A percentile compares a stretch with the other conserved stretches of the same genome.
phyloP scores from a whole-genome alignment of 176 grass and related monocot species.

The Eragrostis nindensis region DNA sequence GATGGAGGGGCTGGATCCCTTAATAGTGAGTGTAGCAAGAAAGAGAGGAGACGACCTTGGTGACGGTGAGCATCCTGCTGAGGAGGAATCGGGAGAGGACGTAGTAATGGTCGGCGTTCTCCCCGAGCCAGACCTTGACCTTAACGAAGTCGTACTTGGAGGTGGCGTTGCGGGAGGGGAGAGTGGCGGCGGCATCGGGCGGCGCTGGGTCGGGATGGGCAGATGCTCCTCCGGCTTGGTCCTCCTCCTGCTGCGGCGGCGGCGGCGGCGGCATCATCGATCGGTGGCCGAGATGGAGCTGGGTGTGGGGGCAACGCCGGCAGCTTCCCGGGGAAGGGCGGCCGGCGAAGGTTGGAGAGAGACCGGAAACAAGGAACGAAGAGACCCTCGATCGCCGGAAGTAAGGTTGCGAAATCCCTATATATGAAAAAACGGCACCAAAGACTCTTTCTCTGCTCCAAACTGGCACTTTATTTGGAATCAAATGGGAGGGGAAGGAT shows the following conservation, averaged over 20 bases:
- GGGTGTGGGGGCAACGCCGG: too few relatives aligned
- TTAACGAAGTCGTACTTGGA: constrained; percentile 99
- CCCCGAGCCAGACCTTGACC: constrained; percentile 97
- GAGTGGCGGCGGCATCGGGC: constrained; percentile 24
- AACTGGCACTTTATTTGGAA: too few relatives aligned
- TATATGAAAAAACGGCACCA: too few relatives aligned
- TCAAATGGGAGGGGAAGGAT: too few relatives aligned
- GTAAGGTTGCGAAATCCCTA: too few relatives aligned
- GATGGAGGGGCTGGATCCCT: too few relatives aligned
- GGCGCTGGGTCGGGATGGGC: constrained; percentile 17
- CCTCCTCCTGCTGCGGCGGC: constrained; percentile 28
- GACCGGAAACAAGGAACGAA: too few relatives aligned
- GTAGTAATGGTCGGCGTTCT: constrained; percentile 99
- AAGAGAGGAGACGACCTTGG: constrained; percentile 55
- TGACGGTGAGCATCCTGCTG: constrained; percentile 94
- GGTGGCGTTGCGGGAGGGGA: constrained; percentile 77
- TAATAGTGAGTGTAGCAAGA: too few relatives aligned
- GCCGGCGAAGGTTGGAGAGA: too few relatives aligned
- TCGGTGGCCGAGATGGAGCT: neutral
- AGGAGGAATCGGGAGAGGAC: constrained; percentile 95
- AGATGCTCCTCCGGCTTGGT: constrained; percentile 1
- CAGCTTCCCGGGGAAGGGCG: too few relatives aligned
- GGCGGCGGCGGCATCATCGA: neutral
- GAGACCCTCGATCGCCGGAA: too few relatives aligned
- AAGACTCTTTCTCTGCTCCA: too few relatives aligned